Percentiles rank a stretch among this genome's conserved stretches.
phyloP scores from a whole-genome alignment of 1,284 basidiomycete species.

The Rhodotorula sp. region DNA sequence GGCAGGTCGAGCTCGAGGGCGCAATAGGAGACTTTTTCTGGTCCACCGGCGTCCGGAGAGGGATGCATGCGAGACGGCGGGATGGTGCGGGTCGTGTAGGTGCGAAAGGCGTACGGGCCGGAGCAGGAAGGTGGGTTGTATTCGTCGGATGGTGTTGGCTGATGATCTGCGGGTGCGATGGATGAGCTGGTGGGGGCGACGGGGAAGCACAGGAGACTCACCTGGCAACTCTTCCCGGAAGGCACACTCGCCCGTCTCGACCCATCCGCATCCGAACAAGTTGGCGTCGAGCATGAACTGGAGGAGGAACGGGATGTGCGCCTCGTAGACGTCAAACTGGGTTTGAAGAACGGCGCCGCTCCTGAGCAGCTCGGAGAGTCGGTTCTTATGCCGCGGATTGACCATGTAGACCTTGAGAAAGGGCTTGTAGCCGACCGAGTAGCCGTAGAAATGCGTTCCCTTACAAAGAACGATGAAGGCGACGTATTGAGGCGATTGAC shows the following conservation, averaged over 20 bases:
- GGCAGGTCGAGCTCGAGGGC: slow-evolving; percentile 79
- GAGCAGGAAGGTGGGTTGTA: slow-evolving; percentile 27
- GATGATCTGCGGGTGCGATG: slow-evolving; percentile 2
- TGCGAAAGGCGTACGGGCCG: slow-evolving; percentile 24
- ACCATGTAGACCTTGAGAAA: slow-evolving; percentile 84
- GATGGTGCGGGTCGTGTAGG: slow-evolving; percentile 32
- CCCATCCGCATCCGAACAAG: slow-evolving; percentile 88
- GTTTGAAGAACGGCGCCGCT: slow-evolving; percentile 77
- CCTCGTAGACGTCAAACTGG: slow-evolving; percentile 77
- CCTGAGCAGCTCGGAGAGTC: slow-evolving; percentile 70
- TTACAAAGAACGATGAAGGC: slow-evolving; percentile 76
- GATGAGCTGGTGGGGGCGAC: background rate
- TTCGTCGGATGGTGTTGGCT: slow-evolving; percentile 8
- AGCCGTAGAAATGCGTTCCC: slow-evolving; percentile 94
- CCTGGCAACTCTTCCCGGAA: slow-evolving; percentile 56
- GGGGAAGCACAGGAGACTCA: slow-evolving; percentile 12
- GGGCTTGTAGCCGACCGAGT: slow-evolving; percentile 78
- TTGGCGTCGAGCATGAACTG: slow-evolving; percentile 97
- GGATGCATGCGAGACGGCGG: slow-evolving; percentile 16
- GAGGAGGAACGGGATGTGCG: slow-evolving; percentile 81
- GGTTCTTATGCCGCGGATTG: slow-evolving; percentile 67
- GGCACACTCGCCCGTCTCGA: slow-evolving; percentile 61
- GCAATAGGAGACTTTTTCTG: slow-evolving; percentile 32
- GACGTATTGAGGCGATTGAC: slow-evolving; percentile 38
- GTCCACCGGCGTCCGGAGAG: slow-evolving; percentile 16